Conservation (phyloP, 257 asterid species). For the Plantago elongata region DNA sequence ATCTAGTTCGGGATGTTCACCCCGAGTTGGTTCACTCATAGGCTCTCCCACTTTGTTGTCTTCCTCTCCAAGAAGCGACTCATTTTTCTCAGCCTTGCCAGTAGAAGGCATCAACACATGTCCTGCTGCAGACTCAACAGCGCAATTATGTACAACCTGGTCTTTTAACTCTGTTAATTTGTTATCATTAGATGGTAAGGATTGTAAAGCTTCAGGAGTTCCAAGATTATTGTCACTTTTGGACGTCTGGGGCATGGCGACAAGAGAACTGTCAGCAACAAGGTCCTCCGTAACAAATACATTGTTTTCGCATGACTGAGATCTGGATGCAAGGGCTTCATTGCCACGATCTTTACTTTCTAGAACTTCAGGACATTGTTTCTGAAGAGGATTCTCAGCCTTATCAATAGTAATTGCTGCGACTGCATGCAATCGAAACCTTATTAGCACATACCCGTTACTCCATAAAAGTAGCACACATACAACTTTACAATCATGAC, state of each 20-base stretch:
- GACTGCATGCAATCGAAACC: constrained; percentile 19
- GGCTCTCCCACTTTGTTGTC: constrained; percentile 17
- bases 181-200: constrained; percentile 12
- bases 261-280: constrained; percentile 23
- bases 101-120: constrained; percentile 21
- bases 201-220: constrained; percentile 28
- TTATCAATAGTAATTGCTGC: constrained; percentile 17
- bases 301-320: constrained; percentile 21
- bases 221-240: constrained; percentile 20
- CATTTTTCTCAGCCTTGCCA: constrained; percentile 24
- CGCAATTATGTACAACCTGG: constrained; percentile 15
- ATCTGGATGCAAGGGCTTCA: constrained; percentile 26
- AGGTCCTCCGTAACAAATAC: constrained; percentile 16
- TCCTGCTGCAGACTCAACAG: constrained; percentile 21
- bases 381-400: constrained; percentile 21
- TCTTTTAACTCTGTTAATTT: constrained; percentile 24
- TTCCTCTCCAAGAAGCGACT: constrained; percentile 10
- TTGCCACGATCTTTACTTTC: constrained; percentile 17
- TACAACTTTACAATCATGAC: background rate
- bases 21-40: constrained; percentile 17
- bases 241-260: constrained; percentile 25
- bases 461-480: constrained; percentile 4
- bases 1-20: constrained; percentile 20
- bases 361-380: constrained; percentile 18
- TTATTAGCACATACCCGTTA: background rate